These are phyloP conservation scores for Phytophthora sp. DNA, from an alignment of 352 stramenopile genomes.

Conservation along the genomic window DNA sequence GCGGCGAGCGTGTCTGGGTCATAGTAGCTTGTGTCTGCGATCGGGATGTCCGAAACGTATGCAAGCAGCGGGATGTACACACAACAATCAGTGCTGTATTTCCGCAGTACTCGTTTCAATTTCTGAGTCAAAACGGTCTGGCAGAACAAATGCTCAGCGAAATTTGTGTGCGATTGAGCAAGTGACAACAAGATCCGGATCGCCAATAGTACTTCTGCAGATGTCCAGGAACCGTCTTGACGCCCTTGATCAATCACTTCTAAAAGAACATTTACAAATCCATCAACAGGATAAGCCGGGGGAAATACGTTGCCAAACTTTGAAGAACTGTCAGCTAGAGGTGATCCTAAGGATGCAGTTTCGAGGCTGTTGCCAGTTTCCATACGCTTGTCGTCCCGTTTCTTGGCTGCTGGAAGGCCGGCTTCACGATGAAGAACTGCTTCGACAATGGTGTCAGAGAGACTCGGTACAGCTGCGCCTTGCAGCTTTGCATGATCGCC, in stretches of 20 bases:
- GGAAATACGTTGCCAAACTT: conserved; percentile 9
- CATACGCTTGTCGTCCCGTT: conserved; percentile 44
- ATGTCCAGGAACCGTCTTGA: conserved; percentile 34
- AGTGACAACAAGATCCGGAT: conserved; percentile 68
- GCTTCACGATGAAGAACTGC: conserved; percentile 42
- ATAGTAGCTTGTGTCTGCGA: conserved; percentile 64
- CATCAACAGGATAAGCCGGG: conserved; percentile 29
- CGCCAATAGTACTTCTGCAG: conserved; percentile 50
- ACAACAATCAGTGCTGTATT: conserved; percentile 53
- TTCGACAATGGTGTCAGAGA: conserved; percentile 52
- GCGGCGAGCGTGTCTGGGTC: conserved; percentile 38
- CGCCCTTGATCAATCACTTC: conserved; percentile 54
- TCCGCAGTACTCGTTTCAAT: conserved; percentile 52
- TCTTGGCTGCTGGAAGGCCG: conserved; percentile 20
- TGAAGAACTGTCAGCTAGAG: conserved; percentile 12
- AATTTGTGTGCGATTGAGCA: conserved; percentile 49
- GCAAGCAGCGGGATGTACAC: conserved; percentile 69
- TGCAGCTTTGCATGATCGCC: not conserved
- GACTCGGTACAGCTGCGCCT: not conserved
- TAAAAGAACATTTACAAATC: conserved; percentile 54
- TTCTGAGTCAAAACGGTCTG: conserved; percentile 32
- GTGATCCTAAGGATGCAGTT: conserved; percentile 19
- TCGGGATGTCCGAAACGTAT: conserved; percentile 63
- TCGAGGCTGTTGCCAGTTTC: conserved; percentile 25
- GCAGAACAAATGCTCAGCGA: conserved; percentile 58